Base-by-base conservation (phyloP, 108 stramenopile species). In the Cylindrotheca fusiformis region DNA sequence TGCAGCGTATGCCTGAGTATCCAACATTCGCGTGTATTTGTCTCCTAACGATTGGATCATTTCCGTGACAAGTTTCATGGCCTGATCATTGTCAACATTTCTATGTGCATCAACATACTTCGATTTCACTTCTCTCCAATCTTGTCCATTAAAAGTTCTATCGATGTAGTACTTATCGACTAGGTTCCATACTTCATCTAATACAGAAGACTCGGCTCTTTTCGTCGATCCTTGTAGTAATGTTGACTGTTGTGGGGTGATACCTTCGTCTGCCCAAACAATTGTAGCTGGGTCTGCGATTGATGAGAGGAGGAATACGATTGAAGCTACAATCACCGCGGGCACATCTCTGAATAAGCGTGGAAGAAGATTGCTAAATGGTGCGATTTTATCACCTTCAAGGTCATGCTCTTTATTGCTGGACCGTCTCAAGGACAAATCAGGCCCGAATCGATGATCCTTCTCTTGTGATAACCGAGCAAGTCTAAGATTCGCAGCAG, bases 111-210 rank as follows among this genome's bases (percentile, higher is more conserved):
- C 55, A 22, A 63, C 30, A 18, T 58, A 64, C 45, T 66, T 60
- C 0, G 31, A 30, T 54, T 47, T 32, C 2, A 76, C 71, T 18
- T 31, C 44, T 0, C 76, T 56, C 80, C 84, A 77, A 50, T 81
- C 65, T 51, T 80, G 53, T 0, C 76, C 74, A 62, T 88, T 80
- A 61, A 81, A 90, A 21, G 69, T 61, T 56, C 73, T 74, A 49
- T 93, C 92, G 41, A 90, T 72, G 54, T 82, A 88, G 51, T 93
- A 88, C 56, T 90, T 86, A 33, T 77, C 67, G 2, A 93, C 64
- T 8, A 93, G 76, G 24, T 54, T 76, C 92, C 92, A 93, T 2
- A 82, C 79, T 63, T 93, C 85, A 32, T 92, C 82, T 26, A 85
- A 58, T 21, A 81, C 82, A 10, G 81, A 48, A 1, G 54, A 21